Evolutionary conservation across 176 grass and related monocot genomes (phyloP).

Genomic region (Juncus effusus): DNA sequence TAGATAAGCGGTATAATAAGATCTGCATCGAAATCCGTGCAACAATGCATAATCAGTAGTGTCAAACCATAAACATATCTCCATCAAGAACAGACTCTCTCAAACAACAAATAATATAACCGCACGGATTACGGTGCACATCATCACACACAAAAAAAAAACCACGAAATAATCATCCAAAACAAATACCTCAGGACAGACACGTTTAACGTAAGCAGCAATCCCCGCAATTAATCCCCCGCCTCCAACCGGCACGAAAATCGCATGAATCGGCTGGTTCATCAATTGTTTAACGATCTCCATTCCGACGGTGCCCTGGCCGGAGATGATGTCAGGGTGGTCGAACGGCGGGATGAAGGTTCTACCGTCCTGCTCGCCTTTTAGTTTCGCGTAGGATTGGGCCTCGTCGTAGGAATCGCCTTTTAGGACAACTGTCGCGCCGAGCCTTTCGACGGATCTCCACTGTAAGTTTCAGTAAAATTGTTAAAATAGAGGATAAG

Average conservation of each 20-base stretch:
- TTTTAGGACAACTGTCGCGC: slow-evolving; percentile 79
- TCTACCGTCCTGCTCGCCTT: slow-evolving; percentile 68
- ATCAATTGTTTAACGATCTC: slow-evolving; percentile 85
- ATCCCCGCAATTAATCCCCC: slow-evolving; percentile 97
- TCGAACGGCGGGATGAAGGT: slow-evolving; percentile 99
- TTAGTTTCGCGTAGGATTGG: slow-evolving; percentile 73
- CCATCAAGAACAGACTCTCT: too few relatives aligned
- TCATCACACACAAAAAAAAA: too few relatives aligned
- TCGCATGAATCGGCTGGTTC: slow-evolving; percentile 72
- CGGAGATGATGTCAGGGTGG: slow-evolving; percentile 79
- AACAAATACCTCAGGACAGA: slow-evolving; percentile 71
- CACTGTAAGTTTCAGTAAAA: slow-evolving; percentile 43
- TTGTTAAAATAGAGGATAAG: slow-evolving; percentile 13
- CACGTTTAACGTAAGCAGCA: slow-evolving; percentile 94
- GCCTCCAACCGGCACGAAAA: slow-evolving; percentile 99
- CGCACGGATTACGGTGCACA: too few relatives aligned
- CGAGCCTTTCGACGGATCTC: slow-evolving; percentile 79
- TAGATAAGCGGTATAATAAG: too few relatives aligned
- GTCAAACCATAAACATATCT: too few relatives aligned
- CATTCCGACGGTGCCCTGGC: slow-evolving; percentile 97
- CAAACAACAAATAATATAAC: too few relatives aligned
- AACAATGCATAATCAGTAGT: too few relatives aligned
- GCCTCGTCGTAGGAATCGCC: slow-evolving; percentile 98
- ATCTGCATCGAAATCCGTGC: too few relatives aligned
- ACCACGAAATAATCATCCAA: too few relatives aligned